A percentile compares a stretch with the other conserved stretches of the same genome.
Conservation (phyloP, 2,329 filamentous ascomycete species). For the Pseudogymnoascus verrucosus region DNA sequence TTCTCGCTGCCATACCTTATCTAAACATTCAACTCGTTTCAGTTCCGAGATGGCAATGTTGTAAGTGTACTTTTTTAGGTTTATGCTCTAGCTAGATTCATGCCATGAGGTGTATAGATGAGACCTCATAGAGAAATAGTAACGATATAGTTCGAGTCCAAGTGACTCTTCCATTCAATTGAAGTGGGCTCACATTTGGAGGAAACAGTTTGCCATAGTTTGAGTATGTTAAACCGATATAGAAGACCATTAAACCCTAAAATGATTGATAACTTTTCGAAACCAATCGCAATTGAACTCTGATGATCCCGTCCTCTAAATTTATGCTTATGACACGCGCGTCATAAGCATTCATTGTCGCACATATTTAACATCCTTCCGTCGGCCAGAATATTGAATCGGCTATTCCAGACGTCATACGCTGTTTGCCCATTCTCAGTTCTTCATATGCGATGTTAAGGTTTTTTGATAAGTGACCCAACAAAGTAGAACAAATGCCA, state of each 20-base stretch:
- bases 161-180: neutral
- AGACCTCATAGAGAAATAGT: neutral
- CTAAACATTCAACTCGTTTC: neutral
- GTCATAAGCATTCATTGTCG: neutral
- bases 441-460: conserved; percentile 37
- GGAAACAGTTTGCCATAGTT: neutral
- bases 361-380: neutral
- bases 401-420: neutral
- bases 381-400: neutral
- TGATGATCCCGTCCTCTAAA: neutral
- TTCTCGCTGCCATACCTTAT: neutral
- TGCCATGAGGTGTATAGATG: neutral
- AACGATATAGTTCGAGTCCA: neutral
- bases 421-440: conserved; percentile 14
- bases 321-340: neutral
- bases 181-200: neutral
- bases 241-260: neutral
- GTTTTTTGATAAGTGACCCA: conserved; percentile 37
- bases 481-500: conserved; percentile 39
- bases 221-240: neutral
- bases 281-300: neutral
- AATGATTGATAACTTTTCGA: neutral
- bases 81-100: neutral
- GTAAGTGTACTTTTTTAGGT: neutral
- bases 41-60: neutral